These are phyloP conservation scores for Russula compacta DNA, from an alignment of 768 basidiomycete species.

Conservation along the genomic window DNA sequence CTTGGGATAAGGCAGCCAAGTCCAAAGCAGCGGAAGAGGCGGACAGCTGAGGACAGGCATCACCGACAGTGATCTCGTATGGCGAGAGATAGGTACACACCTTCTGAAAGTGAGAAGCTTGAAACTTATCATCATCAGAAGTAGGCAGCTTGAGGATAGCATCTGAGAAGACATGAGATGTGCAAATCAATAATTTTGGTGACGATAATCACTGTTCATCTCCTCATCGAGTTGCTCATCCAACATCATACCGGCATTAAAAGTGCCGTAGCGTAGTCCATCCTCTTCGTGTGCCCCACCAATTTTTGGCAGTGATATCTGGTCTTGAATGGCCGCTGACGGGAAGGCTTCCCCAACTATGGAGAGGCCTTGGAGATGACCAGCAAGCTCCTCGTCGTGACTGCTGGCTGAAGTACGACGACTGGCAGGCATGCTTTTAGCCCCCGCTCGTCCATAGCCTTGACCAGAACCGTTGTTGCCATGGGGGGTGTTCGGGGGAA, in stretches of 20 bases:
- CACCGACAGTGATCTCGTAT: neutral
- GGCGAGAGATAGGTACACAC: slow-evolving; percentile 31
- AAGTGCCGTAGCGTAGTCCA: slow-evolving; percentile 48
- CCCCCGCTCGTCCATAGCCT: slow-evolving; percentile 56
- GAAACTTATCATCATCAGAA: slow-evolving; percentile 83
- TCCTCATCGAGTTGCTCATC: slow-evolving; percentile 92
- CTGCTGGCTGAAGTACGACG: slow-evolving; percentile 83
- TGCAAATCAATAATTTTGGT: neutral
- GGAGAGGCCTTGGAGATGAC: slow-evolving; percentile 64
- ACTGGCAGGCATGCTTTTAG: slow-evolving; percentile 90
- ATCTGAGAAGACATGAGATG: slow-evolving; percentile 37
- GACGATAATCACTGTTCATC: slow-evolving; percentile 68
- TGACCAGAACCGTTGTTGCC: slow-evolving; percentile 35
- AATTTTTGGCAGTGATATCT: slow-evolving; percentile 44
- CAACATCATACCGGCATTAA: slow-evolving; percentile 83
- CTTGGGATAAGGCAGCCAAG: slow-evolving; percentile 81
- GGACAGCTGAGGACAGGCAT: slow-evolving; percentile 44
- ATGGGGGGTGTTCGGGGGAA: slow-evolving; percentile 27
- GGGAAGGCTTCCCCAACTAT: slow-evolving; percentile 58
- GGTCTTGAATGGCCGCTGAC: slow-evolving; percentile 42
- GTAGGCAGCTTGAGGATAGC: slow-evolving; percentile 84
- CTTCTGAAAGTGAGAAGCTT: slow-evolving; percentile 52
- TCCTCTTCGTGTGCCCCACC: slow-evolving; percentile 52
- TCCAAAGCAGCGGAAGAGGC: slow-evolving; percentile 89
- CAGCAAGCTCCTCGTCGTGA: slow-evolving; percentile 74